Evolutionary conservation across 2,329 filamentous ascomycete species (phyloP).

Genomic region (Daldinia eschscholtzii): DNA sequence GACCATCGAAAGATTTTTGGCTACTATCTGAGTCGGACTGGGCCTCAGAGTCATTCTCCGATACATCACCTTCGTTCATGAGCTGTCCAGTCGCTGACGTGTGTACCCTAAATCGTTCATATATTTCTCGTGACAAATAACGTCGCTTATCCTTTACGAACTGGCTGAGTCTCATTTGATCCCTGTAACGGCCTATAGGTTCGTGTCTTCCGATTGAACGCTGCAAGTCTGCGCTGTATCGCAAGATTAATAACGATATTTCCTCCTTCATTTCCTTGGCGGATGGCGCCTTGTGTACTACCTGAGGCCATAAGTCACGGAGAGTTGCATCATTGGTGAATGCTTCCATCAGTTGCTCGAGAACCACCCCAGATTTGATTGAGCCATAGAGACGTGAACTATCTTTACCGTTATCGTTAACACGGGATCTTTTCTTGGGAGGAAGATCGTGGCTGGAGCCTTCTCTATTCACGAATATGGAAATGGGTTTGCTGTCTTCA

Average conservation of each 20-base stretch:
- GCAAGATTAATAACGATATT: slow-evolving; percentile 6
- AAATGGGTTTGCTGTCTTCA: neutral
- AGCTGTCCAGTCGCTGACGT: neutral
- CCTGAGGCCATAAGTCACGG: slow-evolving; percentile 14
- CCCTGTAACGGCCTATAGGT: neutral
- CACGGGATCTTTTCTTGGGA: neutral
- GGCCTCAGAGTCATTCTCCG: neutral
- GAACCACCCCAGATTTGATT: neutral
- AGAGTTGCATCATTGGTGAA: slow-evolving; percentile 14
- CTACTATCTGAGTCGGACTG: slow-evolving; percentile 1
- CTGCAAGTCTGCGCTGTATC: slow-evolving; percentile 14
- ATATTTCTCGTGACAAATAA: slow-evolving; percentile 11
- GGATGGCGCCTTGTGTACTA: neutral
- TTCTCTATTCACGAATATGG: neutral
- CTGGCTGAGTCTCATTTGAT: neutral
- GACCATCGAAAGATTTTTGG: slow-evolving; percentile 2
- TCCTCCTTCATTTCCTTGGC: neutral
- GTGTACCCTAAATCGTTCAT: slow-evolving; percentile 1
- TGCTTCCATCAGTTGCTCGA: slow-evolving; percentile 2
- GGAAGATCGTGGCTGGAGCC: slow-evolving; percentile 12
- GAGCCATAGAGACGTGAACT: neutral
- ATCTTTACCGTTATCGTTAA: slow-evolving; percentile 4
- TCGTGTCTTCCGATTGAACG: neutral
- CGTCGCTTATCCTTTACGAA: slow-evolving; percentile 13
- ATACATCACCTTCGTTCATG: neutral